Percentiles rank a stretch among this genome's conserved stretches.
Evolutionary conservation across 2,329 filamentous ascomycete species (phyloP).

Genomic region (Plenodomus biglobosus): DNA sequence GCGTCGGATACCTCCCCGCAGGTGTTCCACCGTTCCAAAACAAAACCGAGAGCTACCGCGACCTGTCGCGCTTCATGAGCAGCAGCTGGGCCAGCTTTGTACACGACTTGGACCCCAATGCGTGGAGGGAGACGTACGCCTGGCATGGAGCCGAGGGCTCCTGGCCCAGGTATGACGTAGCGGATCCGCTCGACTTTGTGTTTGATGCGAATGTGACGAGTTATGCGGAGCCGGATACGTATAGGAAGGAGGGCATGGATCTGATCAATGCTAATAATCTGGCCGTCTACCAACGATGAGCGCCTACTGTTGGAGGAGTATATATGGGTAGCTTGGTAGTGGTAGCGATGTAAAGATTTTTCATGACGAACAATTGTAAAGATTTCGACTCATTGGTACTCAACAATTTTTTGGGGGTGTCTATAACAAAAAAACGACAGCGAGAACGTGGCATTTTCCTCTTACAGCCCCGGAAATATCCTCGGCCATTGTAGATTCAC

Average conservation of each 20-base stretch:
- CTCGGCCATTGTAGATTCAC: too few species aligned
- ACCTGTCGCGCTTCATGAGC: constrained; percentile 49
- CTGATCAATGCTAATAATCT: constrained; percentile 42
- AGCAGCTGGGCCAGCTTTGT: constrained; percentile 52
- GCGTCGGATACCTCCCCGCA: constrained; percentile 46
- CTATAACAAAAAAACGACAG: too few species aligned
- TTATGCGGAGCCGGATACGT: constrained; percentile 49
- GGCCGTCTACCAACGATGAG: constrained; percentile 9
- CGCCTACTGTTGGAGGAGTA: too few species aligned
- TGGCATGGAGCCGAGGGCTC: constrained; percentile 26
- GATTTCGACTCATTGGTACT: too few species aligned
- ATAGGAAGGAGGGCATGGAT: constrained; percentile 48
- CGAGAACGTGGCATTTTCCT: too few species aligned
- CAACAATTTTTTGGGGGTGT: too few species aligned
- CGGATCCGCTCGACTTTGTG: constrained; percentile 46
- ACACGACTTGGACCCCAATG: constrained; percentile 39
- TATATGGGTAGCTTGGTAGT: background rate
- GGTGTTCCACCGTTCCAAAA: constrained; percentile 38
- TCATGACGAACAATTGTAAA: too few species aligned
- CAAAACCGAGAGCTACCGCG: constrained; percentile 41
- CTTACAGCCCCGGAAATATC: too few species aligned
- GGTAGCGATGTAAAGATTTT: too few species aligned
- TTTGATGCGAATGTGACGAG: constrained; percentile 51
- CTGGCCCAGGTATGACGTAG: constrained; percentile 48
- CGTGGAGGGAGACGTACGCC: constrained; percentile 20